Base-by-base conservation (phyloP, 768 basidiomycete species). In the Hirschioporus abietinus region DNA sequence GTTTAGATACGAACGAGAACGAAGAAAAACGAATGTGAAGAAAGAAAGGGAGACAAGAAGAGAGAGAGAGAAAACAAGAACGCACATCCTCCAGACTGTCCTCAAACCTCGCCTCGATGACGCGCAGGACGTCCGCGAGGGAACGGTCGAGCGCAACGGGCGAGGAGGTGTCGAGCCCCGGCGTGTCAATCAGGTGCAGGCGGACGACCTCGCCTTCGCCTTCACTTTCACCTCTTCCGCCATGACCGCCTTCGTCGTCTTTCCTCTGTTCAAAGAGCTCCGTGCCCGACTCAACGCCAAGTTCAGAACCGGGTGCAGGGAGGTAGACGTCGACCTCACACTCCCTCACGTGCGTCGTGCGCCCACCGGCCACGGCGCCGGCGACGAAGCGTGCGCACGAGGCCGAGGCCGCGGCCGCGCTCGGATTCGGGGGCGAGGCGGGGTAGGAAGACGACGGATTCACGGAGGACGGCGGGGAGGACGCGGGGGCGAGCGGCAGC, bases 71-170 rank as follows among this genome's bases (percentile, higher is more conserved):
- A 24, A 24, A 17, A 17, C 12, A 69, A 69, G 74, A 71, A 83
- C 90, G 83, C 78, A 93, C 92, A 76, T 91, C 89, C 68, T 91
- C 89, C 66, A 90, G 77, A 68, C 86, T 90, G 67, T 93, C 90
- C 5, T 82, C 83, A 73, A 92, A 88, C 67, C 90, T 82, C 66
- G 84, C 73, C 74, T 94, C 93, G 72, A 94, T 82, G 73, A 89
- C 85, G 66, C 86, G 82, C 70, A 90, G 80, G 65, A 88, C 89
- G 69, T 92, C 91, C 70, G 80, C 75, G 35, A 93, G 79, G 20
- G 84, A 73, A 64, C 90, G 80, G 71, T 93, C 90, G 63, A 88
- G 79, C 66, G 83, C 79, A 62, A 79, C 75, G 42, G 90, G 87
- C 75, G 91, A 91, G 69, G 78, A 76, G 72, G 88, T 87, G 82